Base-by-base conservation (phyloP, 2,329 filamentous ascomycete genomes). In the Phialemoniopsis sp. region DNA sequence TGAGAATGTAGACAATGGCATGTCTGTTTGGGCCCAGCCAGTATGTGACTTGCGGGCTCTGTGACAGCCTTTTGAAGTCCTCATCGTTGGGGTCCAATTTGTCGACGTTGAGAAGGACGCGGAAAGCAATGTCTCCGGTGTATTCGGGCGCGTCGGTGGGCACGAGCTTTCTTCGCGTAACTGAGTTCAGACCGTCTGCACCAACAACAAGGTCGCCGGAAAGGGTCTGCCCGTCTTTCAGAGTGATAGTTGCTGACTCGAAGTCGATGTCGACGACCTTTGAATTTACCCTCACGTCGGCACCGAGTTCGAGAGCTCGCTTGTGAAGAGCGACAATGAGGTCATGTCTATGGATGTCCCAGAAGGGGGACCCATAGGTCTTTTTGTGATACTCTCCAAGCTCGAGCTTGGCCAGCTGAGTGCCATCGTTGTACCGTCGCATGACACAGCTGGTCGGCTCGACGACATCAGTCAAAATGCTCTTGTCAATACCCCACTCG, bases 261-360 rank as follows among this genome's bases (percentile, higher is more conserved):
- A 41, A 32, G 32, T 41, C 39, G 28, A 41, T 13, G 21, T n/a
- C 36, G 8, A 38, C 28, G 19, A 41, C 42, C 15, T 37, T 34
- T 29, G 39, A 38, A 28, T 33, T 28, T 12, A 37, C 17, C 14
- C 38, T 17, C 13, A 44, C 31, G 21, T 37, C 39, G 17, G 36
- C 42, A 14, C 42, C 42, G 4, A 44, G 38, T 14, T 36, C 42
- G 3, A 30, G 30, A 3, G 38, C 36, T 6, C 42, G 39, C 2
- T n/a, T 17, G n/a, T 36, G 33, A 17, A 44, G 36, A 14, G 42
- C 42, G 17, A 38, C 30, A 28, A 41, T 38, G n/a, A 44, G 36
- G 32, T 44, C 39, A n/a, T 38, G 35, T 7, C 42, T 31, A 33
- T 44, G 42, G 31, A 44, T 38, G 36, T 44, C 42, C 38, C 38